Conservation (phyloP, 139 green algal genomes). For the Tetraselmis striata region DNA sequence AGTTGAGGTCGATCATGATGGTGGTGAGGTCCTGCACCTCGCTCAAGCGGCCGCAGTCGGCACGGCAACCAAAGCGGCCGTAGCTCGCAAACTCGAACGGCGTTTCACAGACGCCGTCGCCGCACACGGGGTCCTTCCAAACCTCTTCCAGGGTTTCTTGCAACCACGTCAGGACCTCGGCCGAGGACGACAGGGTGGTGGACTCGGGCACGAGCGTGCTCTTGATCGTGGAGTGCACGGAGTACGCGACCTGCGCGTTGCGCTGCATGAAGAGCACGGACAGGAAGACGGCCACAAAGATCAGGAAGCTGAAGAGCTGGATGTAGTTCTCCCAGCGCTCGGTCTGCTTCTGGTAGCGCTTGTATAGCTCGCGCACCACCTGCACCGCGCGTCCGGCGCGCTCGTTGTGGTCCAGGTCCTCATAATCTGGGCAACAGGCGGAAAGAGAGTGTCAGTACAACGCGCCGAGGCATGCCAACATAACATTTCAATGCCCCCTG, state of each 20-base stretch:
- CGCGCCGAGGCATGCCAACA: too few species aligned
- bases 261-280: constrained; percentile 63
- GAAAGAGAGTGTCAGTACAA: too few species aligned
- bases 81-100: constrained; percentile 78
- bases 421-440: too few species aligned
- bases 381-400: constrained; percentile 22
- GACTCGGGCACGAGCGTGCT: neutral
- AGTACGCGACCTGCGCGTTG: constrained; percentile 47
- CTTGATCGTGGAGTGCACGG: constrained; percentile 8
- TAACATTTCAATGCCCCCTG: too few species aligned
- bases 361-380: constrained; percentile 54
- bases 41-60: constrained; percentile 71
- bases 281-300: constrained; percentile 60
- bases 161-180: neutral
- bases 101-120: constrained; percentile 70
- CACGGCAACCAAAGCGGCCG: constrained; percentile 72
- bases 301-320: constrained; percentile 60
- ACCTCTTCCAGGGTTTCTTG: constrained; percentile 36
- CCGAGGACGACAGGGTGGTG: neutral
- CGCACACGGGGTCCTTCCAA: constrained; percentile 72
- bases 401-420: neutral
- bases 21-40: constrained; percentile 64
- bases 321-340: constrained; percentile 61
- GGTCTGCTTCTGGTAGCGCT: constrained; percentile 45
- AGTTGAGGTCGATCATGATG: constrained; percentile 62